phyloP scores from a whole-genome alignment of 345 rosid species.

The Ceriops decandra region DNA sequence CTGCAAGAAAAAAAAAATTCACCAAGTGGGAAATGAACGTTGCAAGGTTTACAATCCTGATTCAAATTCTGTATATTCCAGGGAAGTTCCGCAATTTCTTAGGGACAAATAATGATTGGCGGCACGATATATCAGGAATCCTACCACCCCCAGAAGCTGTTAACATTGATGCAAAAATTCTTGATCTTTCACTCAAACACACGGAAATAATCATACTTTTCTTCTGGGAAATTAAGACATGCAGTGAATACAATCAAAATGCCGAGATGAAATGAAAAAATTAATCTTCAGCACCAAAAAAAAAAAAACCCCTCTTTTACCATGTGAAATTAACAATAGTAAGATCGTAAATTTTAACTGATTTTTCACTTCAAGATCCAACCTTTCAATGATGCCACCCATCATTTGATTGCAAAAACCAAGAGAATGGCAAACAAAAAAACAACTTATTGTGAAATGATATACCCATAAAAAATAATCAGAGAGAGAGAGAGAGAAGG shows the following conservation, averaged over 20 bases:
- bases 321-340: background rate
- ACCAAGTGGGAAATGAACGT: background rate
- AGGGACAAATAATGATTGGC: background rate
- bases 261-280: background rate
- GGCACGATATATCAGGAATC: too few relatives aligned
- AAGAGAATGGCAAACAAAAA: background rate
- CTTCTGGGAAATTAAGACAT: background rate
- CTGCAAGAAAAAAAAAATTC: conserved; percentile 26
- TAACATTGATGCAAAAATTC: background rate
- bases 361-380: background rate
- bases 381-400: background rate
- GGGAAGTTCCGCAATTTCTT: background rate
- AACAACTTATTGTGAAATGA: background rate
- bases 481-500: background rate
- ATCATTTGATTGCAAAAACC: background rate
- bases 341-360: background rate
- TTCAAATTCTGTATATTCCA: background rate
- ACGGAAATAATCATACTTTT: background rate
- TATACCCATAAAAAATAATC: background rate
- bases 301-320: background rate
- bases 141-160: background rate
- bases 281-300: background rate
- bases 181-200: background rate
- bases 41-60: background rate
- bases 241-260: background rate